Conservation (phyloP, 768 basidiomycete genomes). For the Lactifluus echinatus region DNA sequence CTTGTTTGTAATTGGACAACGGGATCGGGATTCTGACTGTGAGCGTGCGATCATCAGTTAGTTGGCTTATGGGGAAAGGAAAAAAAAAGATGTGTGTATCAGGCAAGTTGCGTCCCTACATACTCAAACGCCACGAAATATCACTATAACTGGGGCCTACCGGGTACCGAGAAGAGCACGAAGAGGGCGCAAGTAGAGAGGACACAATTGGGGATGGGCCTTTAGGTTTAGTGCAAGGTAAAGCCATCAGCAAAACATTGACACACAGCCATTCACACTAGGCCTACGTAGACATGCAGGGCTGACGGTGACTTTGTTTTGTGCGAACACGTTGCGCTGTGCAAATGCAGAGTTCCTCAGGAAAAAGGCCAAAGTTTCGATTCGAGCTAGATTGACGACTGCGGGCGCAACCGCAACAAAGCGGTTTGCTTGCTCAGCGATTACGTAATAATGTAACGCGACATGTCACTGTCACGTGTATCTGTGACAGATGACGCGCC, state of each 20-base stretch:
- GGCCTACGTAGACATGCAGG: too few species aligned
- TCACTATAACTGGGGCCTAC: background rate
- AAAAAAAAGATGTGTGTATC: background rate
- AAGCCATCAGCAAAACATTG: too few species aligned
- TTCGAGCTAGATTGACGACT: too few species aligned
- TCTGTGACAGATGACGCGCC: background rate
- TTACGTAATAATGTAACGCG: background rate
- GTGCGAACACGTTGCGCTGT: too few species aligned
- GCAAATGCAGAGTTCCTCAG: too few species aligned
- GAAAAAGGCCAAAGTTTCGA: too few species aligned
- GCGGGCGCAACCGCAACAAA: too few species aligned
- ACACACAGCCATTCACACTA: too few species aligned
- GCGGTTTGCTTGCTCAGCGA: too few species aligned
- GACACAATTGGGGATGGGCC: background rate
- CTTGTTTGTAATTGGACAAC: background rate
- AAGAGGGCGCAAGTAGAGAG: background rate
- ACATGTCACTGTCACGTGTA: slow-evolving; percentile 11
- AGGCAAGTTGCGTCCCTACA: background rate
- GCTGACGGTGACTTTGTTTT: too few species aligned
- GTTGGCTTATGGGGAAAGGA: slow-evolving; percentile 5
- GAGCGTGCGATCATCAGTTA: background rate
- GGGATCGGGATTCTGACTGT: background rate
- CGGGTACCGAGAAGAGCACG: background rate
- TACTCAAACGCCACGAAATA: background rate
- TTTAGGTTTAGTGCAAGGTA: background rate